Evolutionary conservation across 2,329 filamentous ascomycete genomes (phyloP), one percentile per base, ranked within the genome.

Genomic region (Ceratocystis colombiana): DNA sequence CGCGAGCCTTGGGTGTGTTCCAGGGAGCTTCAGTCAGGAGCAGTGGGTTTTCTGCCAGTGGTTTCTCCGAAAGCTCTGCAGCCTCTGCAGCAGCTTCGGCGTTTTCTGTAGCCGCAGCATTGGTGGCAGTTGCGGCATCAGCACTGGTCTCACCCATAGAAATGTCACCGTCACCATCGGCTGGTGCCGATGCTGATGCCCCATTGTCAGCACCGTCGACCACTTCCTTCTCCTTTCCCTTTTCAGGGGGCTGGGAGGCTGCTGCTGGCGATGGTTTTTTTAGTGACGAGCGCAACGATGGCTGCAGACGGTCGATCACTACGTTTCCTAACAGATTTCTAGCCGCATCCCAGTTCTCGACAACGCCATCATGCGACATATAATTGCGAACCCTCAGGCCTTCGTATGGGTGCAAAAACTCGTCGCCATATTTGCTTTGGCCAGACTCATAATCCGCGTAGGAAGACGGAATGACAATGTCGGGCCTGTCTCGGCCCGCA

Each of bases 311-410:
- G 71, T 90, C 91, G 68, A 92, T 89, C 69, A 99, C 88, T 72
- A 91, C 86, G 76, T 96, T 88, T 75, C 97, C 92, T 92, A 93
- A 99, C 66, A 97, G 78, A 74, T 88, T 88, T 68, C 89, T 83
- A 33, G 92, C 93, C 62, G 87, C 86, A 70, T 99, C 94, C 94
- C 94, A 99, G 76, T 99, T 92, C 75, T 96, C 90, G 61, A 99
- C 94, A 63, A 92, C 84, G 72, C 90, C 90, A 72, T 96, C 92
- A 72, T 84, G 83, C 72, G 86, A 87, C 84, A 96, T 95, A 70
- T 96, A 94, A 77, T 96, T 97, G 76, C 88, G 86, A 70, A 97
- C 87, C 71, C 96, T 89, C 71, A 96, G 82, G 68, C 87, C 83
- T 65, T 83, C 80, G 69, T 87, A 84, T 15, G 92, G 89, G 59